A percentile compares a stretch with the other conserved stretches of the same genome.
These are phyloP conservation scores for Hemileia vastatrix DNA, from an alignment of 1,284 basidiomycete species.

Conservation along the genomic window DNA sequence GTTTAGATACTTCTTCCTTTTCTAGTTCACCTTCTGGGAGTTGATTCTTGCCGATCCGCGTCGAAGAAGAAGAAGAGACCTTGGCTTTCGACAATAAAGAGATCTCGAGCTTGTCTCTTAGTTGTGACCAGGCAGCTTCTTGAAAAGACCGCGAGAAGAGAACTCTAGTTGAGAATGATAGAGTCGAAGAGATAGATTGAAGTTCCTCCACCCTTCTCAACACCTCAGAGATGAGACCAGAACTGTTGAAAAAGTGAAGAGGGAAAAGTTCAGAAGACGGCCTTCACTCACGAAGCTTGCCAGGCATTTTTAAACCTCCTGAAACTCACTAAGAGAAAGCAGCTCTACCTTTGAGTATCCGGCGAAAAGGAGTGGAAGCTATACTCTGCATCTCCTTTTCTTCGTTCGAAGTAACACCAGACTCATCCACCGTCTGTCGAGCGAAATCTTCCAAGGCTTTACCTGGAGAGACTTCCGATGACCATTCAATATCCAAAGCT, in stretches of 20 bases:
- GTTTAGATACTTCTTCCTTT: conserved; percentile 2
- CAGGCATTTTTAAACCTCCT: no score
- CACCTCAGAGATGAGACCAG: no score
- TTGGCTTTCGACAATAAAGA: conserved; percentile 16
- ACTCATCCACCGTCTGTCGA: conserved; percentile 1
- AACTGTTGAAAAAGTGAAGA: no score
- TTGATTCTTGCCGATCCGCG: background rate
- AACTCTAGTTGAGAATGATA: conserved; percentile 2
- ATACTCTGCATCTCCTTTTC: background rate
- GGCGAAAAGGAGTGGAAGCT: conserved; percentile 23
- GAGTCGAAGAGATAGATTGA: no score
- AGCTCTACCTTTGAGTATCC: conserved; percentile 29
- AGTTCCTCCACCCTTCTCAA: no score
- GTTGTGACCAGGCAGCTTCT: conserved; percentile 33
- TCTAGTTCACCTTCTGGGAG: conserved; percentile 15
- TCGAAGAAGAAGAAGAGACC: background rate
- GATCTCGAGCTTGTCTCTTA: conserved; percentile 36
- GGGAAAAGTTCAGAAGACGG: no score
- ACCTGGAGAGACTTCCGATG: conserved; percentile 27
- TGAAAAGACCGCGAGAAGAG: conserved; percentile 34
- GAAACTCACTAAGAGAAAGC: conserved; percentile 34
- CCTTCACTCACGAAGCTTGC: no score
- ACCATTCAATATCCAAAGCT: conserved; percentile 35
- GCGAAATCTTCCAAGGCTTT: conserved; percentile 34
- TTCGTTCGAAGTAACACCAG: background rate